Conservation (phyloP, 371 early-diverging fungal species). For the Mucor mucedo region DNA sequence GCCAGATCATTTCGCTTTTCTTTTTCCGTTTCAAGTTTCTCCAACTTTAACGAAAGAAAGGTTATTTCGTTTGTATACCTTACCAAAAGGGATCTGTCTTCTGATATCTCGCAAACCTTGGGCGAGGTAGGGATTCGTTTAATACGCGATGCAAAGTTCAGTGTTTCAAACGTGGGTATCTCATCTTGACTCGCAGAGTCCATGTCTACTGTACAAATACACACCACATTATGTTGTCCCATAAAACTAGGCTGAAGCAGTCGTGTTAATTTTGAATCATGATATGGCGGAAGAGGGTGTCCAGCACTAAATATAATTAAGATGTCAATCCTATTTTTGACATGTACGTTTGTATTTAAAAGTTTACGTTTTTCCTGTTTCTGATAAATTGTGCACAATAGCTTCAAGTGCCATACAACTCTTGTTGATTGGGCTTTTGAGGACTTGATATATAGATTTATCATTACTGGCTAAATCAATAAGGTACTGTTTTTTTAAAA, state of each 20-base stretch:
- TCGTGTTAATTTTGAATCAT: conserved; percentile 92
- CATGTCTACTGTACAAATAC: conserved; percentile 83
- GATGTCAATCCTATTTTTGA: not conserved
- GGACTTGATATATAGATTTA: conserved; percentile 21
- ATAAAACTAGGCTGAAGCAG: conserved; percentile 83
- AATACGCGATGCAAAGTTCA: conserved; percentile 87
- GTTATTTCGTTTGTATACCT: conserved; percentile 13
- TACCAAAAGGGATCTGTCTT: conserved; percentile 20
- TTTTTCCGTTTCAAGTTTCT: conserved; percentile 3
- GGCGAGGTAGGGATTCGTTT: conserved; percentile 59
- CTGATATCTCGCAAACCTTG: conserved; percentile 24
- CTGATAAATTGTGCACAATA: conserved; percentile 22
- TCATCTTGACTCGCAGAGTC: conserved; percentile 70
- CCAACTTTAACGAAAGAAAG: conserved; percentile 2
- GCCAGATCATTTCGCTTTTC: conserved; percentile 4
- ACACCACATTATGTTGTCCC: conserved; percentile 79
- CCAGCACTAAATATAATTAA: conserved; percentile 13
- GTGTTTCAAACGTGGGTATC: conserved; percentile 70
- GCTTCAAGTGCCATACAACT: conserved; percentile 26
- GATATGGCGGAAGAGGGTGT: conserved; percentile 80
- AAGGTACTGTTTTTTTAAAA: conserved; percentile 9
- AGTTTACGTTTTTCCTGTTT: conserved; percentile 22
- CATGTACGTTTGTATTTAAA: not conserved
- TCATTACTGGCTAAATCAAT: conserved; percentile 29
- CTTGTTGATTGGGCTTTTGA: conserved; percentile 24